Percentiles rank a stretch among this genome's conserved stretches.
phyloP scores from a whole-genome alignment of 257 asterid genomes.

The Solanum dulcamara region DNA sequence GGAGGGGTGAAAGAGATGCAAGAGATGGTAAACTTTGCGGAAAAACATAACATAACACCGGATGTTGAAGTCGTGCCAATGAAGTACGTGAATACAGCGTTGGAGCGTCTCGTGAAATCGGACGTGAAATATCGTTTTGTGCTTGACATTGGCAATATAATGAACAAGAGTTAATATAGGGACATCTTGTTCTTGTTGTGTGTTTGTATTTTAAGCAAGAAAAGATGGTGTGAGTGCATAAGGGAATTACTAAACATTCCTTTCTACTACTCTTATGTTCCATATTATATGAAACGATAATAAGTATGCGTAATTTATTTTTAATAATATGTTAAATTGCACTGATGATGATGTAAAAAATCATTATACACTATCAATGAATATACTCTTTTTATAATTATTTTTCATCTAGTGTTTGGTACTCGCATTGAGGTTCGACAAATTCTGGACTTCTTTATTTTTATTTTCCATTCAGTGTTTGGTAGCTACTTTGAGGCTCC shows the following conservation, averaged over 20 bases:
- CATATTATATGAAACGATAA: background rate
- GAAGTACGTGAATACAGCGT: slow-evolving; percentile 4
- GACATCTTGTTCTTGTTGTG: background rate
- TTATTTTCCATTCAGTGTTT: too few relatives aligned
- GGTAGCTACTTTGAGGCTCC: too few relatives aligned
- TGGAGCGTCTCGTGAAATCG: slow-evolving; percentile 12
- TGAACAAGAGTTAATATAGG: background rate
- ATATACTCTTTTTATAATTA: too few relatives aligned
- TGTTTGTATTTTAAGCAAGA: background rate
- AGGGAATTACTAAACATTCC: slow-evolving; percentile 5
- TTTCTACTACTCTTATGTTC: too few relatives aligned
- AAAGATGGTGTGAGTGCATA: slow-evolving; percentile 17
- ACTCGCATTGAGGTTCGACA: too few relatives aligned
- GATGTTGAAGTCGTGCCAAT: slow-evolving; percentile 8
- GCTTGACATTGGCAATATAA: slow-evolving; percentile 9
- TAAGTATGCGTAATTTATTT: too few relatives aligned
- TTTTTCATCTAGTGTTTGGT: too few relatives aligned
- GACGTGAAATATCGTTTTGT: slow-evolving; percentile 18
- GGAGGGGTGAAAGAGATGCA: slow-evolving; percentile 20
- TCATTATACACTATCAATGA: too few relatives aligned
- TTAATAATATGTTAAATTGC: too few relatives aligned
- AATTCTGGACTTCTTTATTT: too few relatives aligned
- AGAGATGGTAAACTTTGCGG: slow-evolving; percentile 13
- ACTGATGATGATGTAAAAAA: too few relatives aligned
- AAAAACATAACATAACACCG: slow-evolving; percentile 2